phyloP scores from a whole-genome alignment of 2,329 filamentous ascomycete genomes.

The Verticillium klebahnii region DNA sequence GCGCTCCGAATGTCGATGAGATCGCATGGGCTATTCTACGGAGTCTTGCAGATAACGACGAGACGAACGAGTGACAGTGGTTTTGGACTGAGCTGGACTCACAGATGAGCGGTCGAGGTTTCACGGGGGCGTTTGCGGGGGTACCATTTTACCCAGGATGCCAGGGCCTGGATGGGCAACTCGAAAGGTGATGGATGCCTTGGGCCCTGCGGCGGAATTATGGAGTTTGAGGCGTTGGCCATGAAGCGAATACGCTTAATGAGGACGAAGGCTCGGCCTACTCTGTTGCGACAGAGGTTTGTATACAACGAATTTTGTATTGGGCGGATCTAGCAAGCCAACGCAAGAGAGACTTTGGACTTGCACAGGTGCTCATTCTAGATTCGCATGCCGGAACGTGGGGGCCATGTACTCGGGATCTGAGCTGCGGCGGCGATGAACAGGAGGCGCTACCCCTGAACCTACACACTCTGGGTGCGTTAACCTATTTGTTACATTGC shows the following conservation, averaged over 20 bases:
- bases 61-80: conserved; percentile 7
- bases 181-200: neutral
- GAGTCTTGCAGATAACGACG: conserved; percentile 1
- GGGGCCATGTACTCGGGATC: neutral
- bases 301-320: conserved; percentile 29
- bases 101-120: neutral
- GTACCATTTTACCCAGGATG: neutral
- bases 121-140: neutral
- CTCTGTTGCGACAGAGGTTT: conserved; percentile 9
- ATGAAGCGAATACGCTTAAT: neutral
- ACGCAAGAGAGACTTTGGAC: neutral
- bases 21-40: neutral
- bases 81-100: neutral
- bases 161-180: neutral
- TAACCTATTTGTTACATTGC: neutral
- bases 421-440: neutral
- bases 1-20: neutral
- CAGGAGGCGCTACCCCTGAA: neutral
- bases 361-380: neutral
- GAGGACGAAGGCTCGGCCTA: conserved; percentile 5
- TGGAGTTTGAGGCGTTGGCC: neutral
- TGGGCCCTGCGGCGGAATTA: neutral
- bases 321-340: neutral
- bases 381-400: neutral
- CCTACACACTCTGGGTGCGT: neutral